phyloP scores from a whole-genome alignment of 768 basidiomycete species.

The Strobilomyces dryophilus region DNA sequence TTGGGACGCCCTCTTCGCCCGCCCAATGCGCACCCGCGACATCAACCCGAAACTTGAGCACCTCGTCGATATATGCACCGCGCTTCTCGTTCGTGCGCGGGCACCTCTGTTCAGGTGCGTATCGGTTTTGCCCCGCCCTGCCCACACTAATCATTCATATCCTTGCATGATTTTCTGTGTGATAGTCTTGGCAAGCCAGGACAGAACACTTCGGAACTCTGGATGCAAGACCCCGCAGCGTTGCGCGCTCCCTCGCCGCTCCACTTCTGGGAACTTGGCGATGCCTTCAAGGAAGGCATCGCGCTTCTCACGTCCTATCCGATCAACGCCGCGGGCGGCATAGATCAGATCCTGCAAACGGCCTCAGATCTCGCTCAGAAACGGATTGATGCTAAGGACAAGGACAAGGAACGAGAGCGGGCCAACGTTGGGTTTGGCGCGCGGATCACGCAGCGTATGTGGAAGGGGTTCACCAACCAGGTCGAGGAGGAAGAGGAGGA shows the following conservation, averaged over 20 bases:
- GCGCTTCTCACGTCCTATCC: slow-evolving; percentile 64
- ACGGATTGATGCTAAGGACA: slow-evolving; percentile 38
- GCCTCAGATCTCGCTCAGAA: slow-evolving; percentile 56
- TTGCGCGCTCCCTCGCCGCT: slow-evolving; percentile 41
- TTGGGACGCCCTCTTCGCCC: slow-evolving; percentile 73
- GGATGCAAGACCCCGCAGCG: slow-evolving; percentile 43
- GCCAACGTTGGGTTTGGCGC: slow-evolving; percentile 46
- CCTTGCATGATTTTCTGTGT: neutral
- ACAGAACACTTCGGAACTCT: slow-evolving; percentile 44
- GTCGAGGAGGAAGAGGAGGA: slow-evolving; percentile 32
- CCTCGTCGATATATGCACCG: slow-evolving; percentile 65
- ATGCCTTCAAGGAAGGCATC: slow-evolving; percentile 66
- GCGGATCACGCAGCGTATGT: slow-evolving; percentile 55
- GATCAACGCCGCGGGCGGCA: slow-evolving; percentile 59
- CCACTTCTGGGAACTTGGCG: slow-evolving; percentile 49
- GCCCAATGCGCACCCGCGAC: slow-evolving; percentile 49
- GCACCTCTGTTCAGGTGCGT: slow-evolving; percentile 51
- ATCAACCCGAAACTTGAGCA: slow-evolving; percentile 59
- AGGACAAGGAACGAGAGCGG: slow-evolving; percentile 25
- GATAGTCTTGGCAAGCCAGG: slow-evolving; percentile 52
- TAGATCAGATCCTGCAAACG: slow-evolving; percentile 66
- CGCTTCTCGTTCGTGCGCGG: slow-evolving; percentile 61
- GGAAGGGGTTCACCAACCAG: slow-evolving; percentile 65
- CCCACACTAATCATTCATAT: neutral
- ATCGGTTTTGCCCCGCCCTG: neutral